Conservation (phyloP, 306 rosid genomes). For the Biancaea sappan region DNA sequence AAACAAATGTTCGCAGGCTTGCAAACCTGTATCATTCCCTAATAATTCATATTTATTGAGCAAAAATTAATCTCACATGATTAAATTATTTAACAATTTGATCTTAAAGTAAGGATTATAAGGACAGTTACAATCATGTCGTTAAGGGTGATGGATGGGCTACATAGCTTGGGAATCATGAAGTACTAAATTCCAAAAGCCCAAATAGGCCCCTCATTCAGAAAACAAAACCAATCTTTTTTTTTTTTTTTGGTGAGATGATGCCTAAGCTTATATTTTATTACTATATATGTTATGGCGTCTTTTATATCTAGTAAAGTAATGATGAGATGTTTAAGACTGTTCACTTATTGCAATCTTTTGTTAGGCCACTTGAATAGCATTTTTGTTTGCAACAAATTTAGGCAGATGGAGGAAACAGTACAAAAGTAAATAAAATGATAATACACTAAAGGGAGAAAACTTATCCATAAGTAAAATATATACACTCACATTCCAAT, state of each 20-base stretch:
- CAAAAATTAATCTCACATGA: background rate
- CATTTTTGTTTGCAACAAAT: background rate
- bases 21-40: background rate
- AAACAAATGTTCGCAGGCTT: background rate
- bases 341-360: background rate
- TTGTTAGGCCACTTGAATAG: background rate
- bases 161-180: background rate
- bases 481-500: slow-evolving; percentile 97
- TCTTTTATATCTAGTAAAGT: background rate
- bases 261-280: background rate
- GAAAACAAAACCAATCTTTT: background rate
- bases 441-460: slow-evolving; percentile 9
- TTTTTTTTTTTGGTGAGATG: background rate
- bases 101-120: background rate
- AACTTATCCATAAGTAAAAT: slow-evolving; percentile 45
- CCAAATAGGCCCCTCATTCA: background rate
- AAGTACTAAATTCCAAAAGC: background rate
- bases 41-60: background rate
- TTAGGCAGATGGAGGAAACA: background rate
- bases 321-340: background rate
- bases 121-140: background rate
- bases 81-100: background rate
- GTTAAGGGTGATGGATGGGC: background rate
- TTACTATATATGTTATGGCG: background rate
- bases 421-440: background rate